Conservation (phyloP, 1,284 basidiomycete genomes). For the Fomitopsis palustris region DNA sequence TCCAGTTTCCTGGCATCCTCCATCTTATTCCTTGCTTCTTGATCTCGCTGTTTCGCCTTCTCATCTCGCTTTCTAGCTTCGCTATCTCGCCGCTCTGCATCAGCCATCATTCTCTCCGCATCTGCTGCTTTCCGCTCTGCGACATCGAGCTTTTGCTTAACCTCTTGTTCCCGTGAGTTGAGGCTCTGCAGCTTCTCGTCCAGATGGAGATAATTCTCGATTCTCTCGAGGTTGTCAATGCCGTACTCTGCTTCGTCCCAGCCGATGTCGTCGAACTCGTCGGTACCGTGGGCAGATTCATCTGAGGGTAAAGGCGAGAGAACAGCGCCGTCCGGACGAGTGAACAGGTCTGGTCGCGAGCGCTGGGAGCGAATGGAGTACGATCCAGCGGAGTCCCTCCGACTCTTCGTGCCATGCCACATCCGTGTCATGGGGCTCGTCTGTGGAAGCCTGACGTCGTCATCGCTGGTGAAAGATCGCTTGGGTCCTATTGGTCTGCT, state of each 20-base stretch:
- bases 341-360: slow-evolving; percentile 20
- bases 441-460: not conserved
- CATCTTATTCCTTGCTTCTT: slow-evolving; percentile 13
- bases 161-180: slow-evolving; percentile 12
- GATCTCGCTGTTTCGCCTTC: slow-evolving; percentile 17
- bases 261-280: slow-evolving; percentile 18
- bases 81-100: slow-evolving; percentile 15
- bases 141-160: slow-evolving; percentile 12
- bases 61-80: slow-evolving; percentile 8
- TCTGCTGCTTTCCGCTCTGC: slow-evolving; percentile 16
- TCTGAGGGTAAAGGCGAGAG: no score
- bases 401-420: slow-evolving; percentile 13
- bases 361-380: slow-evolving; percentile 25
- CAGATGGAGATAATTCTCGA: not conserved
- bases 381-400: slow-evolving; percentile 23
- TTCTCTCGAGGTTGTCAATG: slow-evolving; percentile 20
- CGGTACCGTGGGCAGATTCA: slow-evolving; percentile 29
- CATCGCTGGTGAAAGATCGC: slow-evolving; percentile 6
- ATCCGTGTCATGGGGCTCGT: not conserved
- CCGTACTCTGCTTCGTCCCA: slow-evolving; percentile 32
- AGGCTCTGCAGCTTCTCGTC: slow-evolving; percentile 10
- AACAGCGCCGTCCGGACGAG: not conserved
- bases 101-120: slow-evolving; percentile 22
- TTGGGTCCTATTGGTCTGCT: not conserved
- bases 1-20: slow-evolving; percentile 21